phyloP scores from a whole-genome alignment of 2,329 filamentous ascomycete genomes.

The Pseudogymnoascus verrucosus region DNA sequence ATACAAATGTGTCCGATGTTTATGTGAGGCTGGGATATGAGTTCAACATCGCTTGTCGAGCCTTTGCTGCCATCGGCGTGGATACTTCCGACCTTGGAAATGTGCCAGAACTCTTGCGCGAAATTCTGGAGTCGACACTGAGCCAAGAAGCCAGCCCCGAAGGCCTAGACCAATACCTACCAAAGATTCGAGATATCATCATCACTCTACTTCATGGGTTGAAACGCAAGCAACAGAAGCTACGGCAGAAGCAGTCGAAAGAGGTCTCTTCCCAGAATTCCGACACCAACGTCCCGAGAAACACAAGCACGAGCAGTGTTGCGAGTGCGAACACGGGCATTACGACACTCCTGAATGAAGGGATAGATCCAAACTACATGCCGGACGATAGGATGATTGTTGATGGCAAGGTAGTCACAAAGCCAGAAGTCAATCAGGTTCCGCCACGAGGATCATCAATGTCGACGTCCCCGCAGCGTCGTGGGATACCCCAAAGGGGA shows the following conservation, averaged over 20 bases:
- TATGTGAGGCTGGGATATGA: constrained; percentile 97
- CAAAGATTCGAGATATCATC: constrained; percentile 94
- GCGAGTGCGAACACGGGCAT: constrained; percentile 50
- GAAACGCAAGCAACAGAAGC: constrained; percentile 91
- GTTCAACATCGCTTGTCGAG: constrained; percentile 97
- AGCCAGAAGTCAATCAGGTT: constrained; percentile 37
- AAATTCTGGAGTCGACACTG: constrained; percentile 88
- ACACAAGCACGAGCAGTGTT: constrained; percentile 51
- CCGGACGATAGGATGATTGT: constrained; percentile 3
- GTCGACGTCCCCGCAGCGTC: constrained; percentile 16
- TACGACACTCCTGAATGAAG: constrained; percentile 52
- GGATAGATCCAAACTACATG: constrained; percentile 26
- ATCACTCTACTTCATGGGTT: constrained; percentile 93
- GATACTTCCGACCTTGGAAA: constrained; percentile 91
- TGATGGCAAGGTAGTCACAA: constrained; percentile 6
- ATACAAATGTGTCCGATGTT: constrained; percentile 94
- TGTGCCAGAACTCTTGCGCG: constrained; percentile 81
- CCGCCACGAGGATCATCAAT: background rate
- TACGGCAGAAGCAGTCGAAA: constrained; percentile 56
- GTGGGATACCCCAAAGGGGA: constrained; percentile 35
- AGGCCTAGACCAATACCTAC: constrained; percentile 88
- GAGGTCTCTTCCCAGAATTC: constrained; percentile 30
- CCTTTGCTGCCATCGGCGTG: constrained; percentile 94
- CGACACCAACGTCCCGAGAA: constrained; percentile 25
- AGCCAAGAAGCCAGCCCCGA: constrained; percentile 93